Base-by-base conservation (phyloP, 108 stramenopile species). In the Skeletonema costatum region DNA sequence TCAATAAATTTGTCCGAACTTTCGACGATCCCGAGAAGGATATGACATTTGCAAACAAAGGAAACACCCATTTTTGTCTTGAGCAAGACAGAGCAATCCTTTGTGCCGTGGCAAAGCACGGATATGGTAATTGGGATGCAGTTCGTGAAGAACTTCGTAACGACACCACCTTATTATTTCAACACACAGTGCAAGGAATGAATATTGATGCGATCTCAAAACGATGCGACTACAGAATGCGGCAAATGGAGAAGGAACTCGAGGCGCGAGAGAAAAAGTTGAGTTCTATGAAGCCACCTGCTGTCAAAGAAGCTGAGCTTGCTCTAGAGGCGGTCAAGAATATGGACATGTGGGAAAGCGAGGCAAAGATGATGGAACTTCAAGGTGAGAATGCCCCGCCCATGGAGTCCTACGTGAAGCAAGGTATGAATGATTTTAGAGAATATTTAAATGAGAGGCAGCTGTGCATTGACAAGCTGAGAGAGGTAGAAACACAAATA, bases 1-100 rank as follows among this genome's bases (percentile, higher is more conserved):
- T 96, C 14, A 78, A 80, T 51, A 88, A 93, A 61, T 97, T 96
- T 65, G 85, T 97, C 19, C 69, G 68, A 16, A 93, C 88, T 12
- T 97, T 96, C 80, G 89, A 93, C 59, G 74, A 94, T 59, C 89
- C 94, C 14, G 82, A 88, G n/a, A 72, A 78, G 21, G 90, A 97
- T 63, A 93, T 97, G 93, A 74, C 77, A 6, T 97, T 97, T 86
- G 90, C 92, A 17, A 96, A 96, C 75, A 94, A 92, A 75, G 94
- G 96, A 30, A 94, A 93, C 17, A 88, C 89, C 19, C 92, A 92
- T 53, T 94, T 95, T 81, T 78, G 90, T 2, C 75, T 91, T 10
- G 96, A 97, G 71, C 91, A 92, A 84, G 96, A 97, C 77, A 82
- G 96, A 7, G 92, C 93, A 11, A 86, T 97, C 21, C 76, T 95